Evolutionary conservation across 306 rosid genomes (phyloP).

Genomic region (Castanea mollissima): DNA sequence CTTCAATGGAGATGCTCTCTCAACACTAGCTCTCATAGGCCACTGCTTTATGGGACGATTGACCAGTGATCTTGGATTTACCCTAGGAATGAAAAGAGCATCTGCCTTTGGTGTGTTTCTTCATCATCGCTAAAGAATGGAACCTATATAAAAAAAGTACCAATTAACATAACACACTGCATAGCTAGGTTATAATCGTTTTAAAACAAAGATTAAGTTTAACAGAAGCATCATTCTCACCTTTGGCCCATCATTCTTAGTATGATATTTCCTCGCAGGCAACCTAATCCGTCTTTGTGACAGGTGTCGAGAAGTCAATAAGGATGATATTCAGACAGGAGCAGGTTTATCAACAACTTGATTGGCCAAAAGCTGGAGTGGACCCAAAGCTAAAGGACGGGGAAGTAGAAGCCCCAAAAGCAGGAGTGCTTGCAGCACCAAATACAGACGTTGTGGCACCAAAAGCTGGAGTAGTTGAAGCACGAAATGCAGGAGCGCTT

Average conservation of each 20-base stretch:
- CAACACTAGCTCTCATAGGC: conserved; percentile 56
- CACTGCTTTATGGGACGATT: conserved; percentile 81
- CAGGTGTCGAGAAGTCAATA: conserved; percentile 91
- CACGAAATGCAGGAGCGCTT: conserved; percentile 54
- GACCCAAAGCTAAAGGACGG: conserved; percentile 57
- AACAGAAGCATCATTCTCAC: conserved; percentile 39
- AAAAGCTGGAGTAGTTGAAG: conserved; percentile 47
- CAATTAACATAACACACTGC: background rate
- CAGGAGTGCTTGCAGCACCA: conserved; percentile 75
- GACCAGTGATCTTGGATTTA: conserved; percentile 95
- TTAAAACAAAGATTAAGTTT: conserved; percentile 3
- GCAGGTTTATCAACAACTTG: conserved; percentile 65
- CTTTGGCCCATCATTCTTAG: conserved; percentile 72
- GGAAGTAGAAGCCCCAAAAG: conserved; percentile 65
- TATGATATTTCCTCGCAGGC: conserved; percentile 79
- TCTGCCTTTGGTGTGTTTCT: conserved; percentile 85
- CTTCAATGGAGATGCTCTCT: conserved; percentile 52
- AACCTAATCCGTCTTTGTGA: conserved; percentile 76
- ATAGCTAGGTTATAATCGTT: background rate
- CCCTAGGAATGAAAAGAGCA: conserved; percentile 90
- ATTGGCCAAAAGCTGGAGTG: conserved; percentile 25
- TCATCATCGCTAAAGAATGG: conserved; percentile 89
- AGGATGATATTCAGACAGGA: conserved; percentile 68
- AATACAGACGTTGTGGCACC: conserved; percentile 61
- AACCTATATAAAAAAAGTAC: conserved; percentile 48